A percentile compares a stretch with the other conserved stretches of the same genome.
Evolutionary conservation across 345 rosid species (phyloP).

Genomic region (Salix caprea): DNA sequence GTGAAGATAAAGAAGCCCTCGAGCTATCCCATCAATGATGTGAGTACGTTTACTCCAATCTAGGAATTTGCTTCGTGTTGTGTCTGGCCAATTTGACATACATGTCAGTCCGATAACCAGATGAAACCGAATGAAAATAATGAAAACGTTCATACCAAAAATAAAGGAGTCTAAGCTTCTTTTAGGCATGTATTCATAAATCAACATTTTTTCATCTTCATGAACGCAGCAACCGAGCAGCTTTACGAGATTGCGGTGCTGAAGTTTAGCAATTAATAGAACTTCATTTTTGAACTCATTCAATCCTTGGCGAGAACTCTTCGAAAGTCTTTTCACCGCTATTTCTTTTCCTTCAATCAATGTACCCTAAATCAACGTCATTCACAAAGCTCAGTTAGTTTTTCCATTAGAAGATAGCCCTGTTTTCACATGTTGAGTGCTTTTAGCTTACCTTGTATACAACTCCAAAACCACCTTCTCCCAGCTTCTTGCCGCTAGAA

Average conservation of each 20-base stretch:
- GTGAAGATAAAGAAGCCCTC: constrained; percentile 5
- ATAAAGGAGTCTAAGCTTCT: constrained; percentile 4
- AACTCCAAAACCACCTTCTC: background rate
- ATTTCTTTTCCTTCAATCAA: background rate
- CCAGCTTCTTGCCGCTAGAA: background rate
- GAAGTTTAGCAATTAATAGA: background rate
- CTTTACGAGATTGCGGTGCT: constrained; percentile 1
- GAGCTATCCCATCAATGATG: constrained; percentile 4
- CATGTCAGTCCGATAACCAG: background rate
- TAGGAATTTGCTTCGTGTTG: background rate
- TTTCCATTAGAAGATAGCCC: background rate
- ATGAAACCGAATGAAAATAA: background rate
- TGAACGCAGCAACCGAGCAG: constrained; percentile 1
- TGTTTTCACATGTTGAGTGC: too few relatives aligned
- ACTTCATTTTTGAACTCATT: constrained; percentile 3
- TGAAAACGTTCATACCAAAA: background rate
- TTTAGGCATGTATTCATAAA: constrained; percentile 3
- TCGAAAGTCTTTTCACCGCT: constrained; percentile 2
- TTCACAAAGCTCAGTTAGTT: too few relatives aligned
- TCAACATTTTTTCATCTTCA: background rate
- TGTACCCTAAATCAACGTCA: background rate
- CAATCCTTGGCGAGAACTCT: background rate
- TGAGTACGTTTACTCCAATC: background rate
- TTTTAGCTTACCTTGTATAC: background rate
- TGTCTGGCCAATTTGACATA: background rate